Evolutionary conservation across 1,284 basidiomycete species (phyloP).

Genomic region (Pascua guehoae): DNA sequence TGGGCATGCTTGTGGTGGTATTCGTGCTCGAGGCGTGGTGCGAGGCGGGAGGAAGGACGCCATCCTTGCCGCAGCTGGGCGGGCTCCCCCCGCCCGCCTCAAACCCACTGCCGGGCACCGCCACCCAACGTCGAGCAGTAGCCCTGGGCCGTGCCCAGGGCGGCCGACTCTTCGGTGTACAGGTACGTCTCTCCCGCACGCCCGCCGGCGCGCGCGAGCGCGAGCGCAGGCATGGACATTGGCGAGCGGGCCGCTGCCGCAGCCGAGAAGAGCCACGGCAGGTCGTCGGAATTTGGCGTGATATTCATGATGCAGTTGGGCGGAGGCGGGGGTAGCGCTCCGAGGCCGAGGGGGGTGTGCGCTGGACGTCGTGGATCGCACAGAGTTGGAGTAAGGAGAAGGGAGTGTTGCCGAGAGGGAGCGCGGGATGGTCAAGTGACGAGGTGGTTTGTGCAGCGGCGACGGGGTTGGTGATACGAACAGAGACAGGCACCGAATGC

Average conservation of each 20-base stretch:
- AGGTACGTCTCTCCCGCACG: constrained; percentile 39
- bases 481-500: too few relatives aligned
- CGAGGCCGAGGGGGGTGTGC: constrained; percentile 9
- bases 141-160: constrained; percentile 17
- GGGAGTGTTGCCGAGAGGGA: not conserved
- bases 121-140: constrained; percentile 37
- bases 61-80: constrained; percentile 8
- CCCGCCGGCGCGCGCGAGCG: constrained; percentile 45
- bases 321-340: not conserved
- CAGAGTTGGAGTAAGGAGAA: not conserved
- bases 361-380: not conserved
- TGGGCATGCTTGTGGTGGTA: not conserved
- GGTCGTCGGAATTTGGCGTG: not conserved
- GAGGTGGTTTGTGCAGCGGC: too few relatives aligned
- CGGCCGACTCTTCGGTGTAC: constrained; percentile 34
- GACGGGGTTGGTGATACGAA: too few relatives aligned
- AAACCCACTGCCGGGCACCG: constrained; percentile 50
- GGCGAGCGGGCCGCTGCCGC: constrained; percentile 20
- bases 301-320: constrained; percentile 1
- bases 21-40: not conserved
- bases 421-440: too few relatives aligned
- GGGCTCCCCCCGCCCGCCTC: constrained; percentile 51
- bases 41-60: constrained; percentile 5
- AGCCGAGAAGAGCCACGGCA: constrained; percentile 22
- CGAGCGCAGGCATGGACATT: constrained; percentile 25